These are phyloP conservation scores for Pseudogymnoascus verrucosus DNA, from an alignment of 2,329 filamentous ascomycete genomes.

Conservation along the genomic window DNA sequence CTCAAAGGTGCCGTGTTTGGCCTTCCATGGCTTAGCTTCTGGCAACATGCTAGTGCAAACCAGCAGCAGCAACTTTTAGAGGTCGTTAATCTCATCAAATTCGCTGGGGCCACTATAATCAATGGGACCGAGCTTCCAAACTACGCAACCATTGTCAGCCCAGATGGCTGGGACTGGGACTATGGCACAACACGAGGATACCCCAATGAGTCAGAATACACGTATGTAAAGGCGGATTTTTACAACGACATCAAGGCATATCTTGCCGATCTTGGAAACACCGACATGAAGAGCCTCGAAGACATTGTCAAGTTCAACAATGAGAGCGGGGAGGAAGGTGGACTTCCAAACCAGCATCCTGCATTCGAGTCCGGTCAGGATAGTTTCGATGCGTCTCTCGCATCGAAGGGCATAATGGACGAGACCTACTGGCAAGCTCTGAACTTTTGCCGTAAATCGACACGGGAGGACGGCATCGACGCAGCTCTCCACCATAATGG, in stretches of 20 bases:
- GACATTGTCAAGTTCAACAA: slow-evolving; percentile 8
- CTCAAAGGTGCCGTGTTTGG: slow-evolving; percentile 59
- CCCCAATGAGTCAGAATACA: slow-evolving; percentile 51
- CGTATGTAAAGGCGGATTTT: not conserved
- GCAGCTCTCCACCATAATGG: slow-evolving; percentile 47
- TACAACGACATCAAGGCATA: slow-evolving; percentile 5
- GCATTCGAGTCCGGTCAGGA: slow-evolving; percentile 59
- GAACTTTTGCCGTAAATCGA: slow-evolving; percentile 47
- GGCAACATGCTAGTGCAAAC: slow-evolving; percentile 49
- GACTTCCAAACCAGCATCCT: slow-evolving; percentile 10
- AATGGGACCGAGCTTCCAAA: slow-evolving; percentile 62
- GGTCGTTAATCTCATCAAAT: slow-evolving; percentile 45
- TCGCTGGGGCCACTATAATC: slow-evolving; percentile 57
- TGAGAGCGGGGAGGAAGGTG: not conserved
- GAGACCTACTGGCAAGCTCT: slow-evolving; percentile 62
- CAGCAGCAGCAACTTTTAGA: slow-evolving; percentile 47
- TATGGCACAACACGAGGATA: slow-evolving; percentile 54
- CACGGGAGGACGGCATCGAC: slow-evolving; percentile 61
- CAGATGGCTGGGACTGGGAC: slow-evolving; percentile 68
- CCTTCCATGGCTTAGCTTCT: slow-evolving; percentile 65
- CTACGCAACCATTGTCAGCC: slow-evolving; percentile 53
- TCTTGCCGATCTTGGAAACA: not conserved
- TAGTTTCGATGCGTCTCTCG: slow-evolving; percentile 55
- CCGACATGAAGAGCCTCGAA: not conserved
- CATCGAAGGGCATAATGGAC: slow-evolving; percentile 51